Percentiles rank a stretch among this genome's conserved stretches.
Evolutionary conservation across 2,329 filamentous ascomycete species (phyloP).

Genomic region (Xylariaceae sp.): DNA sequence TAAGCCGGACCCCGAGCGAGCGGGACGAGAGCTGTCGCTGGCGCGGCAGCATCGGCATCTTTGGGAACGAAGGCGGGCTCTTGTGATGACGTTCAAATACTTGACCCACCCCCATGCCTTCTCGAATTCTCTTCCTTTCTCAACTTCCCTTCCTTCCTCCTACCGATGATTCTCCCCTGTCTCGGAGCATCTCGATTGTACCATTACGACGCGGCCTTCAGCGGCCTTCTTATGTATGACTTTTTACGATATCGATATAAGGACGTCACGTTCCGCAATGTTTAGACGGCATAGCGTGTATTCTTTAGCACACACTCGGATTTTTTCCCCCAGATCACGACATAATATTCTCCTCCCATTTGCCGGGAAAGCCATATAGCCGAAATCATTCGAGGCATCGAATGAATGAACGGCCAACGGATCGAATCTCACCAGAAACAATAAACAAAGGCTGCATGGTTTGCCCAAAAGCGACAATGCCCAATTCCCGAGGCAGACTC

Average conservation of each 20-base stretch:
- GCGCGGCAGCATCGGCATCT: conserved; percentile 52
- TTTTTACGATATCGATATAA: conserved; percentile 13
- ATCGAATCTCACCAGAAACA: neutral
- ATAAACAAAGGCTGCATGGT: too few relatives aligned
- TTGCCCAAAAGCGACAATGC: too few relatives aligned
- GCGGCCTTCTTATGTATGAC: conserved; percentile 11
- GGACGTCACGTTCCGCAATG: conserved; percentile 5
- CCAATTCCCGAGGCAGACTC: too few relatives aligned
- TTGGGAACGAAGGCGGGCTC: conserved; percentile 50
- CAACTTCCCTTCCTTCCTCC: too few relatives aligned
- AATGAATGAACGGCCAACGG: neutral
- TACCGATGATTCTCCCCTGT: neutral
- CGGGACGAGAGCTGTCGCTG: conserved; percentile 47
- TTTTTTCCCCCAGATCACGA: conserved; percentile 13
- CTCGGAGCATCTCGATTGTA: conserved; percentile 17
- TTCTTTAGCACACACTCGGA: conserved; percentile 2
- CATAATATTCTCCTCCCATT: neutral
- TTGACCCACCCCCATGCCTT: neutral
- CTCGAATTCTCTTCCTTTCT: neutral
- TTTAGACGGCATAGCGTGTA: conserved; percentile 10
- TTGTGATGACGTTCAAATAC: conserved; percentile 33
- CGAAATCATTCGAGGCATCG: too few relatives aligned
- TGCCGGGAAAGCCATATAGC: neutral
- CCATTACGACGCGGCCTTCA: conserved; percentile 4
- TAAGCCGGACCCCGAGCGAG: conserved; percentile 32